These are phyloP conservation scores for Scedosporium boydii DNA, from an alignment of 2,329 filamentous ascomycete species.

Conservation along the genomic window DNA sequence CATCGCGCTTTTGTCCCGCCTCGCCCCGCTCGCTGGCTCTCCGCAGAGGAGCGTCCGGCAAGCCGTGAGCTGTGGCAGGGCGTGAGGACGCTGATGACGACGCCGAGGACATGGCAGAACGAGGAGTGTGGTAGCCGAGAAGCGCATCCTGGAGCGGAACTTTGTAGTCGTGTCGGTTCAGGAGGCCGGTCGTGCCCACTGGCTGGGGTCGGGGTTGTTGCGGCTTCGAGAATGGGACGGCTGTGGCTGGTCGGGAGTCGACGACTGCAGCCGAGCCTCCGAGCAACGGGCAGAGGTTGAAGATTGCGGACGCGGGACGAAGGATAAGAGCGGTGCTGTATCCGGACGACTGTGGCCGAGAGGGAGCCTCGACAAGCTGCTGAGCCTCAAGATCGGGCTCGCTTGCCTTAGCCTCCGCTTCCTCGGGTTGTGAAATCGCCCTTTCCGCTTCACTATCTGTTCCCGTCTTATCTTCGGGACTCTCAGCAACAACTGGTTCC, in stretches of 20 bases:
- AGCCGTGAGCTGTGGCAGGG: neutral
- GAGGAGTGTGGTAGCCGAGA: neutral
- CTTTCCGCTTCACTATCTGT: neutral
- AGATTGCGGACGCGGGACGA: neutral
- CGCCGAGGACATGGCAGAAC: neutral
- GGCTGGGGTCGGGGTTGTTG: neutral
- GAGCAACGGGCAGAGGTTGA: neutral
- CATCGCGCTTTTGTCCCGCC: neutral
- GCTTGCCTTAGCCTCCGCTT: neutral
- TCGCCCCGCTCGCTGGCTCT: neutral
- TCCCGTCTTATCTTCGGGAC: neutral
- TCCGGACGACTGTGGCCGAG: neutral
- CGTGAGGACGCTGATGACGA: neutral
- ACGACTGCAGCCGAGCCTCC: neutral
- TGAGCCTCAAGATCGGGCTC: neutral
- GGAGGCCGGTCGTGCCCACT: neutral
- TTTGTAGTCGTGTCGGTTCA: neutral
- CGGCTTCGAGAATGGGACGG: constrained; percentile 1
- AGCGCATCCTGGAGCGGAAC: constrained; percentile 4
- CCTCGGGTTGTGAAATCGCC: neutral
- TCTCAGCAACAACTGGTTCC: neutral
- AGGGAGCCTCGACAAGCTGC: neutral
- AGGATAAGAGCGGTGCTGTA: neutral
- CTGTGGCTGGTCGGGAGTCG: neutral
- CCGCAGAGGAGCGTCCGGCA: neutral